phyloP scores from a whole-genome alignment of 2,329 filamentous ascomycete species.

The Rutstroemia sp. region DNA sequence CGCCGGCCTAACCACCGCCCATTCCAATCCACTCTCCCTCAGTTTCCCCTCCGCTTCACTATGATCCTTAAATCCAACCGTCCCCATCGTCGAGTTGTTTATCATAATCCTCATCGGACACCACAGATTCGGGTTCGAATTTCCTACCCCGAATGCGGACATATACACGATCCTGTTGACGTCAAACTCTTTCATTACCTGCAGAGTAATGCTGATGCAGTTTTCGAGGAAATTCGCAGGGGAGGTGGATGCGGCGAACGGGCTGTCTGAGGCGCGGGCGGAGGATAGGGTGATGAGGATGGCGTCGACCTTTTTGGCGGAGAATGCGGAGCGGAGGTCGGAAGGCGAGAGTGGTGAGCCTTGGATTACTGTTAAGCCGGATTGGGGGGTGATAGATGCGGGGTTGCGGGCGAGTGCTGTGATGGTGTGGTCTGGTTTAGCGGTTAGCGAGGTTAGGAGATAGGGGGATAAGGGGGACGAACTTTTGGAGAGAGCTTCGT shows the following conservation, averaged over 20 bases:
- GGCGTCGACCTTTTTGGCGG: conserved; percentile 25
- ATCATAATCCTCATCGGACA: conserved; percentile 39
- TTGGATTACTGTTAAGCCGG: conserved; percentile 33
- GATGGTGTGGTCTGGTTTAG: conserved; percentile 33
- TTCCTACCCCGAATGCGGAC: conserved; percentile 42
- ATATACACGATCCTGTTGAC: conserved; percentile 39
- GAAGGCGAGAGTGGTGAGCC: conserved; percentile 21
- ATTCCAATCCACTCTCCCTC: conserved; percentile 9
- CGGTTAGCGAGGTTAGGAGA: background rate
- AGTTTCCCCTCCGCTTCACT: conserved; percentile 23
- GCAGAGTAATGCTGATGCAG: background rate
- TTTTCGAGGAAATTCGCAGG: conserved; percentile 1
- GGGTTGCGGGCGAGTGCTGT: conserved; percentile 39
- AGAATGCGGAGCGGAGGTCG: conserved; percentile 10
- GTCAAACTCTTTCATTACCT: conserved; percentile 32
- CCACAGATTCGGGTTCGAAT: conserved; percentile 36
- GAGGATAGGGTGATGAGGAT: conserved; percentile 44
- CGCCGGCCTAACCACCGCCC: conserved; percentile 14
- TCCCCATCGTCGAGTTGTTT: conserved; percentile 35
- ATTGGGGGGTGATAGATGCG: conserved; percentile 25
- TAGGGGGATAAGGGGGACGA: background rate
- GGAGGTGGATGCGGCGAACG: conserved; percentile 34
- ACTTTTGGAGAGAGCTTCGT: conserved; percentile 30
- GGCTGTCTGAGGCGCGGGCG: conserved; percentile 38
- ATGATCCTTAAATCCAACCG: conserved; percentile 40